Evolutionary conservation across 1,284 basidiomycete genomes (phyloP).

Genomic region (Cryptococcus neoformans): DNA sequence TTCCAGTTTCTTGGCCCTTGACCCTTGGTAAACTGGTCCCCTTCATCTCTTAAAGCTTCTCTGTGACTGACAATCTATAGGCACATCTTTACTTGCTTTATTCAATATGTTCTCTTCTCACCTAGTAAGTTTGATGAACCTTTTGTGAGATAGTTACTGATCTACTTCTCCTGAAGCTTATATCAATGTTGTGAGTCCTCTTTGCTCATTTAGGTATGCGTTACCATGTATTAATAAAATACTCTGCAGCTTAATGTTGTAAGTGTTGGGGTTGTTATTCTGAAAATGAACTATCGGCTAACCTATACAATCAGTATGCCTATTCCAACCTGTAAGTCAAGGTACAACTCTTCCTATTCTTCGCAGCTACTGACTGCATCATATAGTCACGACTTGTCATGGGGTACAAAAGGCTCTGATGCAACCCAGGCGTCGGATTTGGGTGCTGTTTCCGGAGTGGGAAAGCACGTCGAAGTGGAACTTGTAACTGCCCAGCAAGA

Average conservation of each 20-base stretch:
- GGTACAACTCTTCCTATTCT: neutral
- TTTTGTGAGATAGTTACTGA: constrained; percentile 16
- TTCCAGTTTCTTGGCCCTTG: constrained; percentile 80
- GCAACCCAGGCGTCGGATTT: constrained; percentile 64
- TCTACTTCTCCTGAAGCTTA: constrained; percentile 7
- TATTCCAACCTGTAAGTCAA: constrained; percentile 63
- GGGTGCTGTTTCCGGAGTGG: constrained; percentile 61
- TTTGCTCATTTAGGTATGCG: neutral
- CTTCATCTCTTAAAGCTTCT: neutral
- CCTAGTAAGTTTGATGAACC: constrained; percentile 35
- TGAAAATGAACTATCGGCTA: constrained; percentile 4
- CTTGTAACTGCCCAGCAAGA: constrained; percentile 81
- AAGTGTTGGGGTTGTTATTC: neutral
- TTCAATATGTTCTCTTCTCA: constrained; percentile 78
- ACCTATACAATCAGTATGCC: constrained; percentile 28
- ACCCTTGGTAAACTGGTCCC: constrained; percentile 61
- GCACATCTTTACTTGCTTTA: constrained; percentile 81
- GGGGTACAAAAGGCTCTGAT: constrained; percentile 81
- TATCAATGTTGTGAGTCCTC: constrained; percentile 21
- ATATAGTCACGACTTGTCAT: constrained; percentile 56
- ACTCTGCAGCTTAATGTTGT: neutral
- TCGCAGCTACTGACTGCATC: constrained; percentile 49
- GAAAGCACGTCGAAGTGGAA: constrained; percentile 81
- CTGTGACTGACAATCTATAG: constrained; percentile 5
- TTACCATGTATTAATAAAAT: constrained; percentile 4